Evolutionary conservation across 78 protist species (phyloP).

Genomic region (Dictyostelium firmibasis): DNA sequence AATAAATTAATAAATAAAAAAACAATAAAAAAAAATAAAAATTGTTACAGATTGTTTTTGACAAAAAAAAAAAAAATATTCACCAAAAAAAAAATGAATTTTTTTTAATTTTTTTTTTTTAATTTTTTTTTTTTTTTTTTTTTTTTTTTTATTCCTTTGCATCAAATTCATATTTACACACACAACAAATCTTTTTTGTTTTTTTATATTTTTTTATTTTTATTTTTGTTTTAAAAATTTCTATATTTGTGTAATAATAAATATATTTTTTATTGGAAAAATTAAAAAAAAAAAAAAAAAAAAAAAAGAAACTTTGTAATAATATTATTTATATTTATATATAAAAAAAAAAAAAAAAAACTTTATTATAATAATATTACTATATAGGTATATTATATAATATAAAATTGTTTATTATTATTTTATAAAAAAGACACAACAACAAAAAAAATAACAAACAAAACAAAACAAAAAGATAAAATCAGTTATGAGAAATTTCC

Average conservation of each 20-base stretch:
- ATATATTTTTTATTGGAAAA: neutral
- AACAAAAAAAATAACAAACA: neutral
- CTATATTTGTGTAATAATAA: neutral
- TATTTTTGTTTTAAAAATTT: neutral
- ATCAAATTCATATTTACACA: neutral
- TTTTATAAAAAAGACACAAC: neutral
- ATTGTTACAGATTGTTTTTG: neutral
- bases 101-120: no score
- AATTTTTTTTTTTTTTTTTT: no score
- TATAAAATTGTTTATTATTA: no score
- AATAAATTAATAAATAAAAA: neutral
- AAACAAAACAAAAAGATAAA: neutral
- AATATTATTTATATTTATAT: no score
- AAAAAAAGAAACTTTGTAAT: no score
- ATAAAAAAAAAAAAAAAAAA: no score
- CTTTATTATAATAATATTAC: no score
- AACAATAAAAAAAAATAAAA: neutral
- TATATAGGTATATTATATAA: no score
- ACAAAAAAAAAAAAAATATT: neutral
- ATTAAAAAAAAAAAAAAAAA: no score
- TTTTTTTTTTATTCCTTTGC: neutral
- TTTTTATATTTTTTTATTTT: neutral
- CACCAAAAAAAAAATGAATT: neutral
- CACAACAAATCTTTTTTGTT: neutral
- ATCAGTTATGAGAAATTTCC: neutral